Evolutionary conservation across 805 yeast species (phyloP), one percentile per base, ranked within the genome.

Genomic region (Priceomyces medius): DNA sequence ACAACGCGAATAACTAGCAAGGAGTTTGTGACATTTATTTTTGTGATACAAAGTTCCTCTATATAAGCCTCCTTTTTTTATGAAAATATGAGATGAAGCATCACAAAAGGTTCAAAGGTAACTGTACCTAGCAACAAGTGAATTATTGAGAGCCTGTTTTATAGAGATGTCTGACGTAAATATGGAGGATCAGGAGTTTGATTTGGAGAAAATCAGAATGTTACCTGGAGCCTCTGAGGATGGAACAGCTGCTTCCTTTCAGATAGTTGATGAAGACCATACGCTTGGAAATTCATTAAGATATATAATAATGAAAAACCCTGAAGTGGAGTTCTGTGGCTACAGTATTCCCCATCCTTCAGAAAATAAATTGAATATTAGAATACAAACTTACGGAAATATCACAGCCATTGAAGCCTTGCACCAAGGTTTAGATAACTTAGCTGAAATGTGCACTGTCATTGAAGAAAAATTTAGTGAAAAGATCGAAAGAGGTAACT

Each of bases 271-370:
- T 52, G 99, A 93, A 64, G 99, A 93, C 66, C 99, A 93, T 62
- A 93, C 99, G 1, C 68, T 93, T 38, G 99, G 99, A 18, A 93
- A 93, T 58, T 85, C 98, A 4, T 76, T 93, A 40, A 81, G 97
- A 61, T 90, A 89, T 65, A 81, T 91, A 61, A 88, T 93, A 54
- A 89, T 93, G 96, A 90, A 91, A 68, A 93, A 93, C 54, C 97
- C 97, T 28, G 95, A 89, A 50, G 99, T 93, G 19, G 99, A 93
- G 60, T 93, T 93, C 63, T 91, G 98, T 60, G 99, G 99, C 42
- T 93, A 93, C 68, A 88, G 97, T 33, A 93, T 93, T 51, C 99
- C 99, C 8, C 99, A 93, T 66, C 99, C 99, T 14, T 87, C 96
- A 26, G 99, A 93, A 66, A 75, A 88, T 46, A 84, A 85, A 52